A percentile compares a stretch with the other conserved stretches of the same genome.
These are phyloP conservation scores for Zea luxurians DNA, from an alignment of 176 grass and related monocot species.

Conservation along the genomic window DNA sequence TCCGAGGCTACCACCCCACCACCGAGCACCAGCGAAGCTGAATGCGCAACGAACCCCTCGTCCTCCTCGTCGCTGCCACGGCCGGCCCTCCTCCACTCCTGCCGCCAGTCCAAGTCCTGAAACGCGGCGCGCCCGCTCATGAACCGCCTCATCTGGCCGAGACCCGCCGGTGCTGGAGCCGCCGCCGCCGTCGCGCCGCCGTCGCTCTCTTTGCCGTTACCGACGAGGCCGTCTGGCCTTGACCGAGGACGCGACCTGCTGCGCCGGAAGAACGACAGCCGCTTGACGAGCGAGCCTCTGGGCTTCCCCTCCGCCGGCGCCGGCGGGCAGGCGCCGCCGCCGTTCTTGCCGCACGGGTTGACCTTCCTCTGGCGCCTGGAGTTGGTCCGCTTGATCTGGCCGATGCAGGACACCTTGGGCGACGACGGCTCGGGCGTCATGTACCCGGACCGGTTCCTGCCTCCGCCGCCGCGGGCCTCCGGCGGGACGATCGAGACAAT, in stretches of 20 bases:
- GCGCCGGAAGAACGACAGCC: conserved; percentile 50
- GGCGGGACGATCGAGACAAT: conserved; percentile 69
- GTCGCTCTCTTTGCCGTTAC: not conserved
- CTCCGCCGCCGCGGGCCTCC: conserved; percentile 54
- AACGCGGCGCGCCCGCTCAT: conserved; percentile 64
- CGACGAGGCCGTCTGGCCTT: not conserved
- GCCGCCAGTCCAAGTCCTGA: conserved; percentile 77
- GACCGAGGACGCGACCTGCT: conserved; percentile 39
- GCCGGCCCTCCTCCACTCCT: conserved; percentile 6
- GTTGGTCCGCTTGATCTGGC: conserved; percentile 72
- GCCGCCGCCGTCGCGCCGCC: not conserved
- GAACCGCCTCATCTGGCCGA: conserved; percentile 90
- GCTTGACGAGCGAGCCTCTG: conserved; percentile 37
- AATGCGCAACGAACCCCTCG: conserved; percentile 58
- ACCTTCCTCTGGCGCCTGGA: conserved; percentile 42
- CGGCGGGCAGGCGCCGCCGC: conserved; percentile 43
- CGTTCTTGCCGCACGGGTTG: conserved; percentile 47
- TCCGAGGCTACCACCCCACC: no score
- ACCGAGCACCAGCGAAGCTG: conserved; percentile 82
- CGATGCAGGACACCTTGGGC: conserved; percentile 87
- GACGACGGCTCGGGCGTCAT: conserved; percentile 73
- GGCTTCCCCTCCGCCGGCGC: not conserved
- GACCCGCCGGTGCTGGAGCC: not conserved
- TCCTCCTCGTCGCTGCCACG: conserved; percentile 2
- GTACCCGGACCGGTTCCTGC: conserved; percentile 10